Percentiles rank a stretch among this genome's conserved stretches.
Evolutionary conservation across 148 eudicot genomes (phyloP).

Genomic region (Chenopodium suecicum): DNA sequence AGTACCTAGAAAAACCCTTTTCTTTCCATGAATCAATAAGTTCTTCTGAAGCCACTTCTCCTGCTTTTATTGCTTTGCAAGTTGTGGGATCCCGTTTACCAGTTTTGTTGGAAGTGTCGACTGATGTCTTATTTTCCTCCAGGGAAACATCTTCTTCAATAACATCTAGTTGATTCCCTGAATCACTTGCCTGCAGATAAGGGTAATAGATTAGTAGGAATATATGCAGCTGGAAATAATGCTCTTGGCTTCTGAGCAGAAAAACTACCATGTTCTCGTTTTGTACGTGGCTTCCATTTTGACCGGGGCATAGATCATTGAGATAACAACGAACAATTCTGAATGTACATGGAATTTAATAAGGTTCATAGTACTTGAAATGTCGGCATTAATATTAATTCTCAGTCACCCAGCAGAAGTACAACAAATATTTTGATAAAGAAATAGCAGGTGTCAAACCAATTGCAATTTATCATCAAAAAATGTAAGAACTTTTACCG

Average conservation of each 20-base stretch:
- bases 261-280: constrained; percentile 24
- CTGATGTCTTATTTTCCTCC: constrained; percentile 33
- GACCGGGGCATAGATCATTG: constrained; percentile 44
- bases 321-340: constrained; percentile 71
- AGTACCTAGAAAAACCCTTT: constrained; percentile 84
- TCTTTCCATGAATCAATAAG: constrained; percentile 75
- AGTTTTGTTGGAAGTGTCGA: constrained; percentile 30
- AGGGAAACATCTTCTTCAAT: constrained; percentile 38
- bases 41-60: constrained; percentile 69
- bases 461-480: not conserved
- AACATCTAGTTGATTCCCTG: constrained; percentile 25
- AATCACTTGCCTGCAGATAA: constrained; percentile 46
- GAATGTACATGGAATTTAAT: constrained; percentile 9
- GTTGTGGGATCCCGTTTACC: constrained; percentile 31
- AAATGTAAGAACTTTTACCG: too few relatives aligned
- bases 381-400: not conserved
- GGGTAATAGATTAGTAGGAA: not conserved
- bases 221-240: not conserved
- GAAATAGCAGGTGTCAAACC: not conserved
- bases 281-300: constrained; percentile 40
- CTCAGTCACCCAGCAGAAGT: not conserved
- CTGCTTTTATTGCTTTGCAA: constrained; percentile 57
- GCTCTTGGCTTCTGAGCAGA: not conserved
- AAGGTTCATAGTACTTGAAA: constrained; percentile 14
- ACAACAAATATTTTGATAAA: not conserved